phyloP scores from a whole-genome alignment of 2,329 filamentous ascomycete species.

The Aspergillus tamarii region DNA sequence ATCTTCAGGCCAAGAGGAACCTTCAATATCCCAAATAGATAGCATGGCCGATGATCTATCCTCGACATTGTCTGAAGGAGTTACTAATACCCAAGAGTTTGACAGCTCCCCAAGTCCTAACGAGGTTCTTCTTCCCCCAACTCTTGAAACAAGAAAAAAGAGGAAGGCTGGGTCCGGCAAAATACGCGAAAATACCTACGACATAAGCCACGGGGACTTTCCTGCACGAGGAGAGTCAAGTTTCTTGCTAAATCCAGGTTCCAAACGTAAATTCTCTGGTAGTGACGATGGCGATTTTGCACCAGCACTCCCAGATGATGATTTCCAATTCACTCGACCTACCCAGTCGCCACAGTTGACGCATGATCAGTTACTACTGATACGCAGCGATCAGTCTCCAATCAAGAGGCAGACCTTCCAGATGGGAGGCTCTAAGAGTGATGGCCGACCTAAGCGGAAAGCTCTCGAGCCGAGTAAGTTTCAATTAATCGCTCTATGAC shows the following conservation, averaged over 20 bases:
- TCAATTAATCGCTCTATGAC: neutral
- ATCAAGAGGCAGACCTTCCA: conserved; percentile 20
- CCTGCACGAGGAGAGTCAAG: neutral
- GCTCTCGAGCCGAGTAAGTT: conserved; percentile 49
- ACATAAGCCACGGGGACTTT: neutral
- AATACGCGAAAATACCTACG: neutral
- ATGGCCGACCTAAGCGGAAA: conserved; percentile 31
- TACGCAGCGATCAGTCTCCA: conserved; percentile 17
- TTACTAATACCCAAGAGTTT: conserved; percentile 7
- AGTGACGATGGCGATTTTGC: conserved; percentile 51
- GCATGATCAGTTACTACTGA: conserved; percentile 12
- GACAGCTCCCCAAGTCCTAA: conserved; percentile 17
- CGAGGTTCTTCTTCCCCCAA: conserved; percentile 30
- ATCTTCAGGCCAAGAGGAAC: conserved; percentile 44
- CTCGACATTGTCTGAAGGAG: conserved; percentile 7
- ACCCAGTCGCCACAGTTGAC: conserved; percentile 22
- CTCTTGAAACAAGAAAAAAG: conserved; percentile 36
- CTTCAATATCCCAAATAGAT: conserved; percentile 51
- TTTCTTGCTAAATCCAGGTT: conserved; percentile 48
- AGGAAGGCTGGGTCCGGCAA: conserved; percentile 21
- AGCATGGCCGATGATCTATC: conserved; percentile 35
- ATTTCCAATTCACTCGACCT: conserved; percentile 39
- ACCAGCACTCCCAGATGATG: conserved; percentile 25
- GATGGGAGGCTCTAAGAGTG: conserved; percentile 20
- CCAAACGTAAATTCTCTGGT: conserved; percentile 61